These are phyloP conservation scores for Ceratocystis alfenasii DNA, from an alignment of 2,329 filamentous ascomycete genomes.

Conservation along the genomic window DNA sequence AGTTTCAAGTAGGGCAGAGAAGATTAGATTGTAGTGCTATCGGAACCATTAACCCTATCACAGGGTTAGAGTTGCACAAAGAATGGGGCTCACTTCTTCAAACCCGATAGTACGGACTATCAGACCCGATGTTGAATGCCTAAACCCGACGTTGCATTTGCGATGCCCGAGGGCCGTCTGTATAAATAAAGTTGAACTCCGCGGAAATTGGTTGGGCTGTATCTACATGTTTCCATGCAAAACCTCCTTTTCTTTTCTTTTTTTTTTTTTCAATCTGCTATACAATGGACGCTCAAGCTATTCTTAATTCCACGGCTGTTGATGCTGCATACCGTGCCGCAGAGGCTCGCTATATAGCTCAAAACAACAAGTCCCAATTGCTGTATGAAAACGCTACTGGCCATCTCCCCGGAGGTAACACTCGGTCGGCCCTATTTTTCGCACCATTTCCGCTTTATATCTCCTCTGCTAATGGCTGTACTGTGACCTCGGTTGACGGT, in stretches of 20 bases:
- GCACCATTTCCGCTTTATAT: constrained; percentile 33
- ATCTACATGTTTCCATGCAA: neutral
- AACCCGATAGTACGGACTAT: neutral
- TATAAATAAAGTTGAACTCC: neutral
- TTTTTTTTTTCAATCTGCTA: neutral
- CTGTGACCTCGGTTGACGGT: constrained; percentile 34
- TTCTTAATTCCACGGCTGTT: constrained; percentile 16
- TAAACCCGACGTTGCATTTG: neutral
- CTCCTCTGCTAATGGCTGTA: constrained; percentile 21
- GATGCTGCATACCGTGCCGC: constrained; percentile 20
- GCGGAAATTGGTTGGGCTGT: neutral
- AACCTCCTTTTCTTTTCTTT: neutral
- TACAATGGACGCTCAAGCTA: neutral
- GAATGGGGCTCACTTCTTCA: neutral
- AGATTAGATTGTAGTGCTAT: too few relatives aligned
- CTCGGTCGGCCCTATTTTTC: constrained; percentile 35
- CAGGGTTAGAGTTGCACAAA: neutral
- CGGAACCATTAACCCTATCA: neutral
- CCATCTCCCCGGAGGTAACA: constrained; percentile 36
- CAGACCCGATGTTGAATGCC: neutral
- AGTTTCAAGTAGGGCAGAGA: neutral
- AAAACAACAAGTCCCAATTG: constrained; percentile 5
- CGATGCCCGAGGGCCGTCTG: neutral
- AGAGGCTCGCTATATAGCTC: constrained; percentile 10
- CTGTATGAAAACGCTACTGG: constrained; percentile 1